Evolutionary conservation across 169 alveolate species (phyloP).

Genomic region (Theileria annulata): DNA sequence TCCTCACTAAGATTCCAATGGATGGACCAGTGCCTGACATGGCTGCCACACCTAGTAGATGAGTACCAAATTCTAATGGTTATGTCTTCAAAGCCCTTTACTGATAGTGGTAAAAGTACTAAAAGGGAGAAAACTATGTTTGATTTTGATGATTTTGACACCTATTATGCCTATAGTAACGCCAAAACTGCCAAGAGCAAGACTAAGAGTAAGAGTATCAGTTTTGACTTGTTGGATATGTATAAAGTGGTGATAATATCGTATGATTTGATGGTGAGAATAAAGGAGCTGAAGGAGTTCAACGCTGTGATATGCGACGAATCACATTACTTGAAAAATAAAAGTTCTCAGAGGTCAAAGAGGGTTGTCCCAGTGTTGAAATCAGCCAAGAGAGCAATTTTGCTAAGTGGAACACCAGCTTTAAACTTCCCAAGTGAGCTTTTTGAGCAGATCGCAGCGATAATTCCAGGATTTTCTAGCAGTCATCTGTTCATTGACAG

Average conservation of each 20-base stretch:
- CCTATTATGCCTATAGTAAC: neutral
- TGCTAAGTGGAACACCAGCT: conserved; percentile 95
- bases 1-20: conserved; percentile 91
- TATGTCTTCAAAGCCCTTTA: conserved; percentile 25
- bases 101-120: conserved; percentile 53
- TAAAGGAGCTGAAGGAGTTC: conserved; percentile 62
- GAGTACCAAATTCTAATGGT: conserved; percentile 35
- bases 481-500: conserved; percentile 77
- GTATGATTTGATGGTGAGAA: conserved; percentile 76
- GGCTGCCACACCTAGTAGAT: conserved; percentile 85
- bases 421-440: conserved; percentile 91
- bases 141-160: conserved; percentile 33
- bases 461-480: conserved; percentile 76
- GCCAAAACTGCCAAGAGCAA: neutral
- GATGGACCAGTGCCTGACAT: conserved; percentile 89
- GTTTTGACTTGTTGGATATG: conserved; percentile 22
- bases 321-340: conserved; percentile 93
- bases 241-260: conserved; percentile 76
- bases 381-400: conserved; percentile 84
- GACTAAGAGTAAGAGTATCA: neutral
- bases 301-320: conserved; percentile 91
- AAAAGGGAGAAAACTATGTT: conserved; percentile 4
- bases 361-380: conserved; percentile 87
- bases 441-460: conserved; percentile 84
- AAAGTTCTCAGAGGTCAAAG: conserved; percentile 88